Percentiles rank a stretch among this genome's conserved stretches.
phyloP scores from a whole-genome alignment of 2,329 filamentous ascomycete species.

The Parascedosporium putredinis region DNA sequence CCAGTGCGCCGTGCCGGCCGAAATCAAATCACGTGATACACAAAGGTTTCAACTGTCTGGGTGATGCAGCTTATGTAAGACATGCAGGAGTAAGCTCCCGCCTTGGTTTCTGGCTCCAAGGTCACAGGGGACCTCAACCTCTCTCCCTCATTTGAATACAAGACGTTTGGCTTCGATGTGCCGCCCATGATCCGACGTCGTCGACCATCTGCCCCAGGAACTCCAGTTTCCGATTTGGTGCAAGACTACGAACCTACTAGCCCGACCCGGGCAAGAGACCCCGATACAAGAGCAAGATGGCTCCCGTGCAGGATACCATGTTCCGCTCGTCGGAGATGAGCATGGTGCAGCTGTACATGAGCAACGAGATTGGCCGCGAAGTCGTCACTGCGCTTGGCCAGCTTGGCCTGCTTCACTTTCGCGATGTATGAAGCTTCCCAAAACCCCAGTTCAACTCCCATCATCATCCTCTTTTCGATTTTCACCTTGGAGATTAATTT shows the following conservation, averaged over 20 bases:
- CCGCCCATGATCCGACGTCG: constrained; percentile 9
- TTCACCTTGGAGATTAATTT: no score
- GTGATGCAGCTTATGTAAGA: neutral
- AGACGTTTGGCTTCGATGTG: neutral
- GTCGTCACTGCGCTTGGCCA: constrained; percentile 94
- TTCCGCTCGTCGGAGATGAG: constrained; percentile 99
- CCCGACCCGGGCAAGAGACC: neutral
- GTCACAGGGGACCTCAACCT: neutral
- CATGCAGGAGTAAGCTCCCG: neutral
- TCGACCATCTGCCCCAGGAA: constrained; percentile 6
- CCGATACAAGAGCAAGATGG: constrained; percentile 35
- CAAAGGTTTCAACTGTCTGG: neutral
- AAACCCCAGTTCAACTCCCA: neutral
- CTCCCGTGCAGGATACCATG: constrained; percentile 72
- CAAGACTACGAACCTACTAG: neutral
- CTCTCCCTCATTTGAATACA: neutral
- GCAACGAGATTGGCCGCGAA: constrained; percentile 96
- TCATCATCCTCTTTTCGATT: no score
- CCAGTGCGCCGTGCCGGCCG: no score
- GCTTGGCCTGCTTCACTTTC: constrained; percentile 91
- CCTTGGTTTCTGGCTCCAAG: neutral
- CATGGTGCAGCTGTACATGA: constrained; percentile 98
- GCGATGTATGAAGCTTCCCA: constrained; percentile 59
- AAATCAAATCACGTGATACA: neutral
- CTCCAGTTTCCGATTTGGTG: constrained; percentile 1